Base-by-base conservation (phyloP, 176 grass and related monocot genomes). In the Carex parvula region DNA sequence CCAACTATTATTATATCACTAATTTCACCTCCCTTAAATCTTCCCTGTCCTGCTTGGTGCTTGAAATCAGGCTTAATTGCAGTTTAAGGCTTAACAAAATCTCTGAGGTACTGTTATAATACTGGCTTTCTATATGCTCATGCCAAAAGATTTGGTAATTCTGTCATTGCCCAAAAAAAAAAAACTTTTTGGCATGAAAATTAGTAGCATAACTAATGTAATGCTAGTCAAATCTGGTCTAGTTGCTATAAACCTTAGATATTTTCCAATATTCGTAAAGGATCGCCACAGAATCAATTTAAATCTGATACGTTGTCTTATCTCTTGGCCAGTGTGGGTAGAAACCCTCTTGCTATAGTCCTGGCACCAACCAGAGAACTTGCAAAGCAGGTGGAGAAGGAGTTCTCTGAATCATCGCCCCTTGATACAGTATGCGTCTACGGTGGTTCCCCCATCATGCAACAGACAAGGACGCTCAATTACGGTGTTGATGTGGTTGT, bases 281-380 rank as follows among this genome's bases (percentile, higher is more conserved):
- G 8, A 52, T 73, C 2, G 2, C 3, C 8, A n/a, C 67, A 41
- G 35, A 39, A 3, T 52, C 4, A 5, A 48, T 73, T 18, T 57
- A 33, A 71, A 39, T 55, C 15, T 78, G 50, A 78, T 6, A 10
- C 52, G 5, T 26, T 35, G 14, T 57, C 26, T 73, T 57, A 8
- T 55, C 26, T 78, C 14, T 56, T 76, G 26, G 12, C 14, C 92
- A 95, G 92, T 62, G 84, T 83, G 1, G 89, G 95, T 24, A 94
- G 89, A 74, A 91, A 91, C 79, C 95, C 95, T 68, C 69, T 95
- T 87, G 95, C 95, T 58, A 93, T 98, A 65, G 82, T 93, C 60
- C 84, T 98, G 64, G 95, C 92, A 52, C 95, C 95, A 18, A 98
- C 95, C n/a, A 91, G 95, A 86, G 95, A 98, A 84, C 95, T 98